Percentiles rank a stretch among this genome's conserved stretches.
Conservation (phyloP, 768 basidiomycete species). For the Leucocoprinus leucothites region DNA sequence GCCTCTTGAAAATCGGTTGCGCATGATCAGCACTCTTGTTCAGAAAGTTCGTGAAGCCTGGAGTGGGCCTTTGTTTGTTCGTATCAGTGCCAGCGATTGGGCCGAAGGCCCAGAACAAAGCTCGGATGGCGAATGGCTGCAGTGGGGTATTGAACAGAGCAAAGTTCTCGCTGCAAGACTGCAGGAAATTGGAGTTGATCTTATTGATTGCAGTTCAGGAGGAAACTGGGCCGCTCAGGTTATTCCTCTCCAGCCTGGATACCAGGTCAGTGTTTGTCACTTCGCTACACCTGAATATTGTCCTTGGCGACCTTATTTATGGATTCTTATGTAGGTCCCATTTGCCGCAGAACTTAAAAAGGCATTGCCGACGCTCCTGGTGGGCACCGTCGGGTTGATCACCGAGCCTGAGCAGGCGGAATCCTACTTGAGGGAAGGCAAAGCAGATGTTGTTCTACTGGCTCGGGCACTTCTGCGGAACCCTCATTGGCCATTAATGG, state of each 20-base stretch:
- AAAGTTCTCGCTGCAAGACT: slow-evolving; percentile 54
- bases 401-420: slow-evolving; percentile 53
- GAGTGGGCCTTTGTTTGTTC: slow-evolving; percentile 67
- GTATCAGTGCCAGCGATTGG: slow-evolving; percentile 70
- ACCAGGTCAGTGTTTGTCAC: slow-evolving; percentile 56
- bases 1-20: slow-evolving; percentile 67
- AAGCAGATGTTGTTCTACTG: slow-evolving; percentile 67
- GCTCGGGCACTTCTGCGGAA: slow-evolving; percentile 65
- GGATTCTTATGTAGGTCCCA: slow-evolving; percentile 44
- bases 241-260: slow-evolving; percentile 53
- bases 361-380: slow-evolving; percentile 49
- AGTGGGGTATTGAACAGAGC: slow-evolving; percentile 81
- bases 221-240: slow-evolving; percentile 63
- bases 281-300: too few relatives aligned
- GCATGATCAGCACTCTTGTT: slow-evolving; percentile 60
- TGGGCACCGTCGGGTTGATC: slow-evolving; percentile 74
- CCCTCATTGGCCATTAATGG: slow-evolving; percentile 61
- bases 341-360: slow-evolving; percentile 68
- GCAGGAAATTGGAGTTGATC: slow-evolving; percentile 61
- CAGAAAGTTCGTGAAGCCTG: slow-evolving; percentile 51
- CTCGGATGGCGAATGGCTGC: slow-evolving; percentile 52
- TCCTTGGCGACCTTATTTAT: not conserved
- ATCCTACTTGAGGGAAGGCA: slow-evolving; percentile 57
- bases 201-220: slow-evolving; percentile 72
- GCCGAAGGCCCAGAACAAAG: slow-evolving; percentile 53